Evolutionary conservation across 495 filamentous ascomycete species (phyloP).

Genomic region (Tetracladium marchalianum): DNA sequence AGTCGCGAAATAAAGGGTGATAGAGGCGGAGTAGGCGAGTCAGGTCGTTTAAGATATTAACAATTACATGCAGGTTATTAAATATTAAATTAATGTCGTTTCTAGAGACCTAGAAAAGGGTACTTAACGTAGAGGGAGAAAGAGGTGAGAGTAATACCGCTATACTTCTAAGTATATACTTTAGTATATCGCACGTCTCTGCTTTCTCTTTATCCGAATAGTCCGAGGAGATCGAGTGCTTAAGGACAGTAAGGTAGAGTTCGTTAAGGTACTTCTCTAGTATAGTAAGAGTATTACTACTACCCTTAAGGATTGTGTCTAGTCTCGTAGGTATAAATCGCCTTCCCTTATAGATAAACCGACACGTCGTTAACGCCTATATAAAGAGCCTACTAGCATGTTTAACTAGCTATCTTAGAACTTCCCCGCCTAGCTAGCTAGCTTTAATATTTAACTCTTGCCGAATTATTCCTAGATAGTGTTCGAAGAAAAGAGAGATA

Average conservation of each 20-base stretch:
- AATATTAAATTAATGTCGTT: conserved; percentile 11
- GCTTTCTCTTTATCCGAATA: conserved; percentile 8
- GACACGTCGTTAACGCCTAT: not conserved
- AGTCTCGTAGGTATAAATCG: not conserved
- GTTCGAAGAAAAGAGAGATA: conserved; percentile 4
- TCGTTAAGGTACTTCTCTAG: conserved; percentile 3
- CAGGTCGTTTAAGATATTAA: conserved; percentile 23
- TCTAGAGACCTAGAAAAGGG: not conserved
- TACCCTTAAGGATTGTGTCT: conserved; percentile 1
- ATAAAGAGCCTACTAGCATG: conserved; percentile 7
- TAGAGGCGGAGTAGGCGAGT: conserved; percentile 27
- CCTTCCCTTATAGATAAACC: conserved; percentile 6
- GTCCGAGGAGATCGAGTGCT: not conserved
- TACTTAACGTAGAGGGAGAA: not conserved
- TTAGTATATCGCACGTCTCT: conserved; percentile 5
- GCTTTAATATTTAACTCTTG: not conserved
- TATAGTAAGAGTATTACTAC: not conserved
- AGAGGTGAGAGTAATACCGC: not conserved
- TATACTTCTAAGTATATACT: conserved; percentile 2
- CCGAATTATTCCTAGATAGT: conserved; percentile 8
- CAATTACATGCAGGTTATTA: conserved; percentile 23
- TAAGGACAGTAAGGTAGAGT: not conserved
- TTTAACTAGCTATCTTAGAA: conserved; percentile 1
- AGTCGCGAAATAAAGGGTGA: conserved; percentile 45
- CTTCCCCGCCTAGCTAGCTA: conserved; percentile 1